Percentiles rank a stretch among this genome's conserved stretches.
These are phyloP conservation scores for Poterioochromonas sp. DNA, from an alignment of 352 stramenopile genomes.

Conservation along the genomic window DNA sequence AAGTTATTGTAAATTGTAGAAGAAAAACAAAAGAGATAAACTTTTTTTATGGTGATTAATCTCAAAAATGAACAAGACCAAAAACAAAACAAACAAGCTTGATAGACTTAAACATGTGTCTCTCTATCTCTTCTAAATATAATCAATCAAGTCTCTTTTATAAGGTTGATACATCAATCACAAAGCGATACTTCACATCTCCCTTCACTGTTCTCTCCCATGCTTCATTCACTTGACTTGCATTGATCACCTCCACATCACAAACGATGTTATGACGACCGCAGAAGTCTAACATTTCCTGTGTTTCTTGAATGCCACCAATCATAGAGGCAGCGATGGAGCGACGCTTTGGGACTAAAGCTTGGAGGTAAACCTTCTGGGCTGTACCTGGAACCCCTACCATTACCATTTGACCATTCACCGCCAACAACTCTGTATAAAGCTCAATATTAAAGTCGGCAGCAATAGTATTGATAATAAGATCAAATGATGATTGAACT, in stretches of 20 bases:
- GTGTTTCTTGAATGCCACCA: constrained; percentile 63
- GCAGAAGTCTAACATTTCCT: constrained; percentile 72
- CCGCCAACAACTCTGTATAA: constrained; percentile 56
- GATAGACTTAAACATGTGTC: too few species aligned
- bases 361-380: constrained; percentile 50
- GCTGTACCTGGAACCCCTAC: constrained; percentile 59
- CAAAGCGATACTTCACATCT: constrained; percentile 44
- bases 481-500: constrained; percentile 46
- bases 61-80: too few species aligned
- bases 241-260: constrained; percentile 45
- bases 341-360: constrained; percentile 48
- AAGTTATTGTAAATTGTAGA: too few species aligned
- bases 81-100: too few species aligned
- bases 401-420: constrained; percentile 57
- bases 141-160: too few species aligned
- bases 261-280: constrained; percentile 38
- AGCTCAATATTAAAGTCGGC: constrained; percentile 53
- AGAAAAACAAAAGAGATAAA: too few species aligned
- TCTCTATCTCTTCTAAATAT: too few species aligned
- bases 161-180: constrained; percentile 38
- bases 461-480: constrained; percentile 59
- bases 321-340: constrained; percentile 59
- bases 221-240: constrained; percentile 39
- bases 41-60: too few species aligned
- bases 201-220: constrained; percentile 33